Evolutionary conservation across 805 yeast species (phyloP).

Genomic region (Candida orba): DNA sequence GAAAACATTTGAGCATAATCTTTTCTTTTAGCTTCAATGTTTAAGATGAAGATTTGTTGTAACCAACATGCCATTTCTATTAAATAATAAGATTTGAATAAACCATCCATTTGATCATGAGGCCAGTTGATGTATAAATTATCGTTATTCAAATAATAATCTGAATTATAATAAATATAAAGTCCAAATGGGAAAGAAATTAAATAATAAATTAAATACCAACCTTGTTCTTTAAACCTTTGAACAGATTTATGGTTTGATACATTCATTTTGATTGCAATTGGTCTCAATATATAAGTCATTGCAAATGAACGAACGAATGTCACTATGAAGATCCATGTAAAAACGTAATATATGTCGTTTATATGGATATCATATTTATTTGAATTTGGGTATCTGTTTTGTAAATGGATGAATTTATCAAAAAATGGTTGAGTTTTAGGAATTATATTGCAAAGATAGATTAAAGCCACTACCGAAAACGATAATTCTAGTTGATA

Average conservation of each 20-base stretch:
- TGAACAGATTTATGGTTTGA: constrained; percentile 42
- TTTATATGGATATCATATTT: constrained; percentile 48
- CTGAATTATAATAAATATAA: constrained; percentile 47
- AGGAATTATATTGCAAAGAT: constrained; percentile 22
- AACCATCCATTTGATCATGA: constrained; percentile 45
- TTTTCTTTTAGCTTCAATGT: constrained; percentile 72
- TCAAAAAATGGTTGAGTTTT: constrained; percentile 22
- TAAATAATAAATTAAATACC: constrained; percentile 60
- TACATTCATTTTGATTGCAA: constrained; percentile 42
- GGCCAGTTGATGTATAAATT: constrained; percentile 69
- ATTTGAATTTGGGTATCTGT: constrained; percentile 23
- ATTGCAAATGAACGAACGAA: constrained; percentile 56
- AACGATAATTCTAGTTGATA: constrained; percentile 26
- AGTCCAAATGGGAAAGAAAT: constrained; percentile 50
- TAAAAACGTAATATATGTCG: constrained; percentile 46
- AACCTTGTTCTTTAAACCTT: constrained; percentile 83
- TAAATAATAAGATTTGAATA: constrained; percentile 64
- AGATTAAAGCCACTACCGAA: constrained; percentile 15
- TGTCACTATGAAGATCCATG: constrained; percentile 48
- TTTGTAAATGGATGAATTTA: constrained; percentile 37
- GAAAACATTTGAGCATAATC: constrained; percentile 82
- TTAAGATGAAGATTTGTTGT: constrained; percentile 69
- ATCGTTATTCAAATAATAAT: constrained; percentile 52
- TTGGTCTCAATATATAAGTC: constrained; percentile 49
- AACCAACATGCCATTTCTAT: constrained; percentile 72